Conservation (phyloP, 1,139 yeast species). For the Magnusiomyces clavatus region DNA sequence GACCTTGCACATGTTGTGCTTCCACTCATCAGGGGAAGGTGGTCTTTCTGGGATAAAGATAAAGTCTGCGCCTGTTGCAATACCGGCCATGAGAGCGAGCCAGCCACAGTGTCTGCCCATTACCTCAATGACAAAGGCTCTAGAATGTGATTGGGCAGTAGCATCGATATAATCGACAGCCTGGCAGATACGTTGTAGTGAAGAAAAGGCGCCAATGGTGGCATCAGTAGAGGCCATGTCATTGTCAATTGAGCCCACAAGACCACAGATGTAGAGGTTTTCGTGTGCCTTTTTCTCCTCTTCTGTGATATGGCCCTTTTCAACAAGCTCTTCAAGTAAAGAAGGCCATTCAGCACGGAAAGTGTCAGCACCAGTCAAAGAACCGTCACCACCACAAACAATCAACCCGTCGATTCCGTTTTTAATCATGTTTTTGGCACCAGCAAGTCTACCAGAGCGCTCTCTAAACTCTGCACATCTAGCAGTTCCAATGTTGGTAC, state of each 20-base stretch:
- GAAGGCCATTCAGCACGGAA: slow-evolving; percentile 94
- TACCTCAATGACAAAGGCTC: slow-evolving; percentile 96
- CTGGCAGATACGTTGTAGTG: slow-evolving; percentile 87
- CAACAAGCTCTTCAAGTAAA: slow-evolving; percentile 60
- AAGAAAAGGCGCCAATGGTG: slow-evolving; percentile 93
- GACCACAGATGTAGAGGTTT: slow-evolving; percentile 82
- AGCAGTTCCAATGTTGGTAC: slow-evolving; percentile 95
- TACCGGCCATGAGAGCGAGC: slow-evolving; percentile 94
- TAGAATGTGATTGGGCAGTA: slow-evolving; percentile 91
- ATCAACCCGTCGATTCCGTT: slow-evolving; percentile 92
- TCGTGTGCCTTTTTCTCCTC: slow-evolving; percentile 54
- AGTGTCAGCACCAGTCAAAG: slow-evolving; percentile 92
- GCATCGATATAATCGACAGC: slow-evolving; percentile 94
- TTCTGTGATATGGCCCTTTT: slow-evolving; percentile 44
- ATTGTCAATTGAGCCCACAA: slow-evolving; percentile 94
- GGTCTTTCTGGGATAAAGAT: slow-evolving; percentile 91
- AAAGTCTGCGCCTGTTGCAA: slow-evolving; percentile 92
- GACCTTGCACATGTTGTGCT: slow-evolving; percentile 51
- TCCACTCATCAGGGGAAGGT: slow-evolving; percentile 61
- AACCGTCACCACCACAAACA: slow-evolving; percentile 99
- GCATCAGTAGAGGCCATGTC: slow-evolving; percentile 97
- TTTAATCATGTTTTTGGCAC: slow-evolving; percentile 74
- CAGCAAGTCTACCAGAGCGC: slow-evolving; percentile 71
- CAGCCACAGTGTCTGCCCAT: slow-evolving; percentile 99
- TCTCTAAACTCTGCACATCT: slow-evolving; percentile 81